A percentile compares a stretch with the other conserved stretches of the same genome.
Evolutionary conservation across 768 basidiomycete species (phyloP).

Genomic region (Psilocybe cyanescens): DNA sequence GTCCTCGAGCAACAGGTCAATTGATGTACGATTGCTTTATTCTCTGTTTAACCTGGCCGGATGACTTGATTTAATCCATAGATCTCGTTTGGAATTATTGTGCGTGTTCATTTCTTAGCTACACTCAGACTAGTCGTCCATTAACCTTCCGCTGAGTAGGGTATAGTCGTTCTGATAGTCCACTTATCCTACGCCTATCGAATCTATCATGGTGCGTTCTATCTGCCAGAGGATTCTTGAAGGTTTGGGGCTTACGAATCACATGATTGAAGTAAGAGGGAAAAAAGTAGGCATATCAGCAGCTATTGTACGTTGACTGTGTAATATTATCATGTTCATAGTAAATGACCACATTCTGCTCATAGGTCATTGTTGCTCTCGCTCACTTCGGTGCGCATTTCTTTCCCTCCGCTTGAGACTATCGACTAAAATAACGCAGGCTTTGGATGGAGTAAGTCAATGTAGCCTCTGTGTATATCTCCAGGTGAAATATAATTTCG

Average conservation of each 20-base stretch:
- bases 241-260: not conserved
- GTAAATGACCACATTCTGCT: not conserved
- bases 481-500: not conserved
- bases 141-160: not conserved
- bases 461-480: not conserved
- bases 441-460: constrained; percentile 13
- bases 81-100: constrained; percentile 9
- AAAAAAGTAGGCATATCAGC: constrained; percentile 1
- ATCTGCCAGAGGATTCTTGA: too few species aligned
- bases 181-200: constrained; percentile 16
- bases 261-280: not conserved
- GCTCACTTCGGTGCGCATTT: constrained; percentile 2
- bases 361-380: constrained; percentile 5
- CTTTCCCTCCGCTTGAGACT: not conserved
- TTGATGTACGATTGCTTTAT: not conserved
- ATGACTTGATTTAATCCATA: not conserved
- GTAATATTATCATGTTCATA: too few species aligned
- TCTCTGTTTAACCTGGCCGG: too few species aligned
- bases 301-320: not conserved
- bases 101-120: not conserved
- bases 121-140: not conserved
- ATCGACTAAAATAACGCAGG: not conserved
- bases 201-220: constrained; percentile 16
- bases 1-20: constrained; percentile 2
- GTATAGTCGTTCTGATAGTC: constrained; percentile 11